Evolutionary conservation across 2,329 filamentous ascomycete genomes (phyloP), one percentile per base, ranked within the genome.

Genomic region (Colletotrichum sojae): DNA sequence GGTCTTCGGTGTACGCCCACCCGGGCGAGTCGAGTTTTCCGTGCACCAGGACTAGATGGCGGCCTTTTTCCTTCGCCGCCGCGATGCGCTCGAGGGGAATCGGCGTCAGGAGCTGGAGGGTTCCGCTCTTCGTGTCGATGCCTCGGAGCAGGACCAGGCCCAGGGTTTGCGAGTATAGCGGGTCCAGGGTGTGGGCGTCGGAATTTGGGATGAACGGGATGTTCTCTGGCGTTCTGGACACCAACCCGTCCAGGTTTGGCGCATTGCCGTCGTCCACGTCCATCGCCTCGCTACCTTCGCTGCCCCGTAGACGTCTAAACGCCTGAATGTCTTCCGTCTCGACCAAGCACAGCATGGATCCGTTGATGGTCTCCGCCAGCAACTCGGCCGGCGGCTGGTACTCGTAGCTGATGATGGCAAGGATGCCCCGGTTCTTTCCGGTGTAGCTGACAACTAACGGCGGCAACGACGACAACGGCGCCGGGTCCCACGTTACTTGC

Each of bases 101-200:
- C 0, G 92, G 92, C 0, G 91, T 91, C 2, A 94, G 76, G 1
- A 95, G 74, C 67, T 94, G 90, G 4, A 95, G 79, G 6, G 83
- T 76, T 4, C 84, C 81, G 1, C 79, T 83, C 22, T 79, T 76
- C 0, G 80, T 75, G 74, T 95, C 91, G 67, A 95, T 89, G 5
- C 90, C 91, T 1, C 92, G 87, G n/a, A 96, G 78, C 9, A 95
- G 83, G 0, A 88, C 91, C 2, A 93, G 81, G 2, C 91, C 92
- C 4, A 94, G 78, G 15, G 88, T 84, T 22, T 82, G 82, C 0
- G 89, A 91, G 73, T 86, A 82, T 31, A 76, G 79, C 0, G 92
- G 91, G 72, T 92, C 83, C 0, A 93, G 84, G 1, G 85, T 83
- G 2, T 83, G 81, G n/a, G 85, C 83, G 25, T 83, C 79, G 1